Evolutionary conservation across 306 rosid genomes (phyloP), one percentile per base, ranked within the genome.

Genomic region (Ormosia emarginata): DNA sequence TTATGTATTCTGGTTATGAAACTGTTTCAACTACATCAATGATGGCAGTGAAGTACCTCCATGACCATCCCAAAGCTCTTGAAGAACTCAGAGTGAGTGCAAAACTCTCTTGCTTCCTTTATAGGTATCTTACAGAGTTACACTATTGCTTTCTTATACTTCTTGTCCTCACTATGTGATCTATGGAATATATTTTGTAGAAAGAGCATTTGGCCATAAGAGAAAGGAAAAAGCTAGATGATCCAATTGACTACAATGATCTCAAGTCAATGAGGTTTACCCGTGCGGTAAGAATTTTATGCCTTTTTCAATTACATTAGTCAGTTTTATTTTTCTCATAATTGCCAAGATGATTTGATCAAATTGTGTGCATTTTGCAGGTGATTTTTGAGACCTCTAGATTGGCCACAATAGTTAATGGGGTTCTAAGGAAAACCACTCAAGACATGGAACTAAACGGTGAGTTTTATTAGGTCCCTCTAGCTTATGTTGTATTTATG

Each of bases 301-400:
- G 34, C 43, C 6, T 41, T 76, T 49, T 77, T 43, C 9, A 41
- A 36, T 81, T 15, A 46, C 62, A 52, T 47, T 32, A 67, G 81
- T 72, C 32, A 52, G 13, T 39, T 71, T 79, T 18, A 9, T 6
- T 71, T 17, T 71, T 71, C 6, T 44, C 59, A 39, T 74, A 1
- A 32, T 57, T 77, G 2, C 6, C 9, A 12, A 53, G 17, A 71
- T 24, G 41, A 52, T 50, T 81, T 80, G 29, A 67, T 84, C 10
- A 13, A 29, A 12, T 34, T 57, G 64, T 71, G 17, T 43, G 7
- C 63, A 30, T 37, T 30, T 75, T 86, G 83, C 90, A 96, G 99
- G 98, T 93, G 66, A 94, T 96, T 61, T 90, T 92, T 83, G 99
- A 96, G 94, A 92, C 99, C 82, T 92, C 98, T n/a, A 93, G 99